phyloP scores from a whole-genome alignment of 2,329 filamentous ascomycete genomes.

The Phoma herbarum region DNA sequence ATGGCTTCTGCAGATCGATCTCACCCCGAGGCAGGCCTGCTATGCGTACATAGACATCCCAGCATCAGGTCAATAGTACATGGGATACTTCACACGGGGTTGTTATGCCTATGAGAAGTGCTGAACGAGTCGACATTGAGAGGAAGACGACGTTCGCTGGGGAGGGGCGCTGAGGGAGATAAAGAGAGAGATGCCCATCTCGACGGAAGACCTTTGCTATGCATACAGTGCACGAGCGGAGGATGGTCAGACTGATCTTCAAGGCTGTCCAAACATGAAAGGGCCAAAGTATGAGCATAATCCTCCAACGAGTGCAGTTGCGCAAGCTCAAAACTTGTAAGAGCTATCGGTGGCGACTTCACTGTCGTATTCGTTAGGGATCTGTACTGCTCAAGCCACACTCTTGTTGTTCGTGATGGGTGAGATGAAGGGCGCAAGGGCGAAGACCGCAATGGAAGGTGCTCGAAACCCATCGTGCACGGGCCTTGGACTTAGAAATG shows the following conservation, averaged over 20 bases:
- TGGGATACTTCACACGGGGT: conserved; percentile 29
- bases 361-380: no score
- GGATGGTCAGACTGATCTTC: neutral
- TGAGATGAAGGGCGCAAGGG: conserved; percentile 31
- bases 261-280: neutral
- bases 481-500: conserved; percentile 4
- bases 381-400: conserved; percentile 14
- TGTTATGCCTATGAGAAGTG: conserved; percentile 40
- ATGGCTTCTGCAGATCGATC: no score
- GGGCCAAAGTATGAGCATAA: neutral
- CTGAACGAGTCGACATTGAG: conserved; percentile 46
- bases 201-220: neutral
- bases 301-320: neutral
- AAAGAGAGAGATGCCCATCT: neutral
- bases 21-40: no score
- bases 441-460: conserved; percentile 21
- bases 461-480: conserved; percentile 16
- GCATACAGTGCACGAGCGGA: neutral
- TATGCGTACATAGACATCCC: conserved; percentile 37
- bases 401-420: conserved; percentile 3
- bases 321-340: neutral
- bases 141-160: conserved; percentile 46
- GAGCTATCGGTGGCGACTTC: neutral
- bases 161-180: conserved; percentile 28
- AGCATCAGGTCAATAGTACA: conserved; percentile 43